Conservation (phyloP, 2,329 filamentous ascomycete species). For the Podosphaera fusca region DNA sequence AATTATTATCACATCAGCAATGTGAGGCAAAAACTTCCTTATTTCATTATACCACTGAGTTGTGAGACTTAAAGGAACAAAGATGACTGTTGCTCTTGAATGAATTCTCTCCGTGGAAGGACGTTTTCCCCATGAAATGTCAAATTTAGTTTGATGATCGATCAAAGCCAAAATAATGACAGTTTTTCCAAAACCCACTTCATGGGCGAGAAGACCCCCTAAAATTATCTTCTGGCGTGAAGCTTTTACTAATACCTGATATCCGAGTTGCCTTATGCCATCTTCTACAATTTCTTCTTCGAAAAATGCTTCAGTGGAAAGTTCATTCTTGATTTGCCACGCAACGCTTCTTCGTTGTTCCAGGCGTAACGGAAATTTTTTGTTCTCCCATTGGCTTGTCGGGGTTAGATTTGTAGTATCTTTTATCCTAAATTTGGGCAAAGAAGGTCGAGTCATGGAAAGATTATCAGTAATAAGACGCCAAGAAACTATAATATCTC, state of each 20-base stretch:
- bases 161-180: constrained; percentile 34
- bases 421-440: neutral
- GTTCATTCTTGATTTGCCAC: constrained; percentile 37
- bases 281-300: constrained; percentile 35
- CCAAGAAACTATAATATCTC: constrained; percentile 19
- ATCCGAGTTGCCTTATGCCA: constrained; percentile 24
- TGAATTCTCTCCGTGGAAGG: constrained; percentile 9
- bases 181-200: constrained; percentile 46
- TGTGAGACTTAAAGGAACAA: constrained; percentile 31
- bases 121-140: neutral
- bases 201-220: constrained; percentile 39
- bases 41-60: constrained; percentile 35
- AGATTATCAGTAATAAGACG: constrained; percentile 24
- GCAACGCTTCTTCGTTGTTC: constrained; percentile 30
- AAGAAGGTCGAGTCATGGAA: neutral
- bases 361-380: neutral
- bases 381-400: neutral
- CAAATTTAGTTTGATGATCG: constrained; percentile 10
- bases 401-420: constrained; percentile 1
- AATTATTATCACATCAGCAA: constrained; percentile 21
- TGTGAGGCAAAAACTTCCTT: constrained; percentile 19
- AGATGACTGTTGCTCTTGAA: constrained; percentile 32
- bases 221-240: constrained; percentile 20
- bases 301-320: constrained; percentile 23
- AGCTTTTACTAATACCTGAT: constrained; percentile 33